Evolutionary conservation across 495 filamentous ascomycete genomes (phyloP), one percentile per base, ranked within the genome.

Genomic region (Penicillium antarcticum): DNA sequence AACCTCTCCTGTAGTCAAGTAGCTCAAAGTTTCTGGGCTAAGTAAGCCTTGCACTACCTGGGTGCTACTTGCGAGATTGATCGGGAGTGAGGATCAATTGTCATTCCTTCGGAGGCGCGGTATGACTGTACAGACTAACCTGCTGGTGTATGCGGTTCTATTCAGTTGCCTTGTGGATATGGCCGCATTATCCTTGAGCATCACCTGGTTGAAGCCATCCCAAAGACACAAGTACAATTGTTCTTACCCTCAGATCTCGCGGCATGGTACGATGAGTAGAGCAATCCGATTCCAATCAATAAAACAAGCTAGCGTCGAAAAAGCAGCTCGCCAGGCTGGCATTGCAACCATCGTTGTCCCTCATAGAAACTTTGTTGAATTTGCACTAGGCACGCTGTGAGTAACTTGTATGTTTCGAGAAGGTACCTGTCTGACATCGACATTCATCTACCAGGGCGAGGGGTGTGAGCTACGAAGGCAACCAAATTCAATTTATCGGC

Each of bases 111-210:
- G n/a, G n/a, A n/a, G n/a, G n/a, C n/a, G n/a, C n/a, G n/a, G n/a
- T n/a, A n/a, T n/a, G n/a, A n/a, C n/a, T n/a, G n/a, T n/a, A n/a
- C n/a, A n/a, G n/a, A n/a, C n/a, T n/a, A 38, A 38, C 10, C 10
- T 38, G n/a, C 36, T 16, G 10, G 19, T 18, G 5, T 17, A 38
- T 38, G 10, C n/a, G n/a, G n/a, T 16, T 18, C 36, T 18, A 14
- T 43, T 11, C 16, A 64, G 61, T 29, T 64, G 48, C 12, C 55
- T 64, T 14, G 57, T 64, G 61, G 61, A 13, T 23, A 56, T 16
- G 55, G 50, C 14, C 57, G 52, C 14, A 36, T 51, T 41, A 6
- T 13, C 5, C 31, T 34, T 29, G 52, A 64, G 32, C 37, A 61
- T 36, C 42, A 34, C 12, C 44, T 64, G 12, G 47, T 64, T 12